Base-by-base conservation (phyloP, 1,139 yeast species). In the Hansenula sp. region DNA sequence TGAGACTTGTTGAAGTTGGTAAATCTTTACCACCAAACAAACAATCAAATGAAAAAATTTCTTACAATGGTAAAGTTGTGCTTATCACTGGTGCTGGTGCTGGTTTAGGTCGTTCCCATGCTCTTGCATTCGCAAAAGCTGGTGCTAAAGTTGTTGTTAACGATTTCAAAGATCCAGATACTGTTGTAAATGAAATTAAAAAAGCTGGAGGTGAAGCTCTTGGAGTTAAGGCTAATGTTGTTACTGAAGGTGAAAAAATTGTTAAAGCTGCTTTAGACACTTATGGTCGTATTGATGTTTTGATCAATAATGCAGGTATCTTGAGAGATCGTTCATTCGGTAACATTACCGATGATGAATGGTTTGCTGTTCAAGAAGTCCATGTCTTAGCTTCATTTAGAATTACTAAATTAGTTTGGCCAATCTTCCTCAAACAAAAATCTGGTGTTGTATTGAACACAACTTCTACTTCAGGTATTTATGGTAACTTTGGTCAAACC, bases 401-500 rank as follows among this genome's bases (percentile, higher is more conserved):
- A 57, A 78, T 92, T 61, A 78, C 90, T 55, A 83, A 87, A 63
- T 84, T 92, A 45, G 96, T 95, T 13, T 92, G 97, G 97, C 96
- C 96, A 38, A 69, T 84, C 55, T 84, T 90, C 64, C 56, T 75
- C 46, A 77, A 85, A 61, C 89, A 89, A 65, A 79, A 81, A 56
- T 74, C 74, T 46, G 97, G 97, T 57, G 75, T 82, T 54, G 82
- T 92, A 47, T 75, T 92, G 55, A 92, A 92, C 66, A 86, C 95
- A 38, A 75, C 97, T 30, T 88, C 97, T 20, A 92, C 97, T 22
- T 89, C 97, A 13, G 97, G 97, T 56, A 88, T 92, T 55, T 92
- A 92, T 64, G 97, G 97, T 55, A 88, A 86, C 71, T 92, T 92
- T 66, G 98, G 98, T 40, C 98, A 92, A 69, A 86, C 97, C 45